These are phyloP conservation scores for Chlorella sp. DNA, from an alignment of 139 green algal genomes.

Conservation along the genomic window DNA sequence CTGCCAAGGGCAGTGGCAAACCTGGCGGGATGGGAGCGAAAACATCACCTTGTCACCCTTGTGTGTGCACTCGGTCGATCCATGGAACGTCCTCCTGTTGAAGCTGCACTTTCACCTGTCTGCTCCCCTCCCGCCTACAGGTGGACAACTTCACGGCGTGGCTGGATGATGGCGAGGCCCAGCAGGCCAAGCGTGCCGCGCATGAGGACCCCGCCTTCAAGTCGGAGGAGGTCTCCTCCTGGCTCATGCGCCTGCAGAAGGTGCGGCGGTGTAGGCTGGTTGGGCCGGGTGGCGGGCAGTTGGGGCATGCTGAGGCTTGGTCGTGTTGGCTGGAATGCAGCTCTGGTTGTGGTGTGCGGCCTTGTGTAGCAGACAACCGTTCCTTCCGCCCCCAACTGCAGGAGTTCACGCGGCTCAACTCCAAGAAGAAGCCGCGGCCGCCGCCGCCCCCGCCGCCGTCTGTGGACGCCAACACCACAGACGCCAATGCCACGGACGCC, in stretches of 20 bases:
- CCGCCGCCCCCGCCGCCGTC: conserved; percentile 39
- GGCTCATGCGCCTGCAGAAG: conserved; percentile 55
- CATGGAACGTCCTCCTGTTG: no score
- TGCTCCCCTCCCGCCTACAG: conserved; percentile 39
- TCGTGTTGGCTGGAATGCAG: background rate
- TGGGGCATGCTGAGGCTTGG: background rate
- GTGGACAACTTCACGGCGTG: conserved; percentile 68
- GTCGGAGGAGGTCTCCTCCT: conserved; percentile 45
- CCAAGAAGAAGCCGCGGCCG: conserved; percentile 74
- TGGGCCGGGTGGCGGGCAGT: background rate
- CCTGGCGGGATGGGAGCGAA: no score
- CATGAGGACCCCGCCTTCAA: conserved; percentile 77
- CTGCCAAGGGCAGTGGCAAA: no score
- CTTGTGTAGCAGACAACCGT: background rate
- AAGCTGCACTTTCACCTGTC: no score
- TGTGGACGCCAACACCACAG: background rate
- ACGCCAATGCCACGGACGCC: background rate
- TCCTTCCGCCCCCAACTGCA: background rate
- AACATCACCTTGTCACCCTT: no score
- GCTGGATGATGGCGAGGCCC: conserved; percentile 65
- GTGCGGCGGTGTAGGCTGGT: background rate
- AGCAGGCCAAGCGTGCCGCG: conserved; percentile 67
- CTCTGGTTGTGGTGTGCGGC: no score
- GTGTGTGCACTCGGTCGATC: no score
- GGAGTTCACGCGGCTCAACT: conserved; percentile 69